Base-by-base conservation (phyloP, 371 early-diverging fungal genomes). In the Coemansia sp. region DNA sequence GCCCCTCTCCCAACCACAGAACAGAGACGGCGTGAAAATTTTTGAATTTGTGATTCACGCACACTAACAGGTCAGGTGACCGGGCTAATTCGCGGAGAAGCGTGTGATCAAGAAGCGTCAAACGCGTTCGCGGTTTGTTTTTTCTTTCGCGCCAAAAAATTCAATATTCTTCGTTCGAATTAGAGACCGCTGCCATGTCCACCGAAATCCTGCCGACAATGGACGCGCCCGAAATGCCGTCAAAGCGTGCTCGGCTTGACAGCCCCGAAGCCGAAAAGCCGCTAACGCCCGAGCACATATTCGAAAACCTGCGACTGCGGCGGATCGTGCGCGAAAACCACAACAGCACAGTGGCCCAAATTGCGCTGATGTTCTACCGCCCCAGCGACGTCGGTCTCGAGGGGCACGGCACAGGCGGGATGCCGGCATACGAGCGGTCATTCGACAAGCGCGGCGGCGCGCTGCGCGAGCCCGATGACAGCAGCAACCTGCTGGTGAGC, bases 281-380 rank as follows among this genome's bases (percentile, higher is more conserved):
- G 10, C 58, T 74, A 43, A 72, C 77, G 18, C 68, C 63, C 12
- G 75, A 78, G 44, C 67, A 81, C 38, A 80, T 90, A 18, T 90
- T 91, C 77, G 59, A 65, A n/a, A 88, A 89, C 74, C 77, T 91
- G 72, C 81, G 88, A 32, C 81, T 93, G 48, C 85, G 91, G 11
- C 83, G 94, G 58, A 90, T 94, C 50, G 86, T 92, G 38, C 88
- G 90, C 55, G 94, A 94, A 72, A 94, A 94, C 75, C 94, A 94
- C 67, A 87, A 86, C 51, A 66, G 77, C 40, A 84, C 86, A 24
- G 86, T 94, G 61, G 82, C 86, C 38, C 88, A 89, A 58, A 64
- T 92, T 9, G 78, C 86, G 1, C 90, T 92, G 59, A 87, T 88
- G 69, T 82, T 86, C 68, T 85, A 87, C 77, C 66, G 76, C 18